These are phyloP conservation scores for Aspergillus pseudotamarii DNA, from an alignment of 2,329 filamentous ascomycete genomes.

Conservation along the genomic window DNA sequence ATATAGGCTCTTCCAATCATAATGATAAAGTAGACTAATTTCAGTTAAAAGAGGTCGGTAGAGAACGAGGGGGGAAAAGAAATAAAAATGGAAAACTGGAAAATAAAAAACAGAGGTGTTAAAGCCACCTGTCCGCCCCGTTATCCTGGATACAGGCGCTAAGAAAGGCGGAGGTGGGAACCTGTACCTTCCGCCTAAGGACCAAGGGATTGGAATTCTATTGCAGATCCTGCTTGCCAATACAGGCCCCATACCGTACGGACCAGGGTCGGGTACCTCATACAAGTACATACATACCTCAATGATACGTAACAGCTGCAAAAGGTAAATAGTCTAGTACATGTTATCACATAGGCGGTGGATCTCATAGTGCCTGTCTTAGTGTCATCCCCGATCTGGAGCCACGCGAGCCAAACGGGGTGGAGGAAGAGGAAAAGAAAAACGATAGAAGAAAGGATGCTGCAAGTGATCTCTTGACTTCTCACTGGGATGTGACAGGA, in stretches of 20 bases:
- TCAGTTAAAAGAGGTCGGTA: background rate
- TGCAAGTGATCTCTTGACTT: conserved; percentile 24
- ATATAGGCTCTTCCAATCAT: background rate
- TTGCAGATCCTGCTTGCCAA: background rate
- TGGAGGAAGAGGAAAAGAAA: conserved; percentile 18
- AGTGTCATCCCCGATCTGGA: conserved; percentile 23
- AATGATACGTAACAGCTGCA: conserved; percentile 8
- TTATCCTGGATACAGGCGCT: conserved; percentile 7
- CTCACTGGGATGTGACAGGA: background rate
- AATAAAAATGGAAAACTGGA: background rate
- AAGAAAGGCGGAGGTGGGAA: conserved; percentile 14
- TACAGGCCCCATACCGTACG: background rate
- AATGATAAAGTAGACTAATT: background rate
- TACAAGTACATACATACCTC: background rate
- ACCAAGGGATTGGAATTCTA: conserved; percentile 16
- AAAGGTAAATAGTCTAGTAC: conserved; percentile 17
- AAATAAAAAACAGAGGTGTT: background rate
- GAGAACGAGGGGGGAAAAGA: background rate
- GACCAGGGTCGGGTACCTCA: background rate
- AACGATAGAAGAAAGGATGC: conserved; percentile 18
- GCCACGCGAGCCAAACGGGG: conserved; percentile 27
- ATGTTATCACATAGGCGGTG: conserved; percentile 17
- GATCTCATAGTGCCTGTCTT: conserved; percentile 24
- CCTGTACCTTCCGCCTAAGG: conserved; percentile 1
- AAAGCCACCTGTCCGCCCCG: conserved; percentile 1